Percentiles rank a stretch among this genome's conserved stretches.
Evolutionary conservation across 345 rosid species (phyloP).

Genomic region (Pelargonium nanum): DNA sequence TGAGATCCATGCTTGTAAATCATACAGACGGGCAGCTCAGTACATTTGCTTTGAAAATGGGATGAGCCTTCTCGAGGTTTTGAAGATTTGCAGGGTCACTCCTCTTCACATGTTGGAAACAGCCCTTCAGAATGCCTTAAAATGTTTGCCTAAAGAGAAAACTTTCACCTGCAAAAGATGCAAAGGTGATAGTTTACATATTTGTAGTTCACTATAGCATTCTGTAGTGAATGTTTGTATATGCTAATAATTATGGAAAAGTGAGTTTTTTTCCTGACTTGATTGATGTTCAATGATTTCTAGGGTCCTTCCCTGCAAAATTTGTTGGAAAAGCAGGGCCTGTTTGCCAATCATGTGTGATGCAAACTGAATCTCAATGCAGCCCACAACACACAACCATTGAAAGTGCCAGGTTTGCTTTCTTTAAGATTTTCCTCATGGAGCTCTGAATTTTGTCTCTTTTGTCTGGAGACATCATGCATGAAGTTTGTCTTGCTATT

Average conservation of each 20-base stretch:
- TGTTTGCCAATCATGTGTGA: conserved; percentile 60
- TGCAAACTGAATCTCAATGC: conserved; percentile 33
- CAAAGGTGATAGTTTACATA: conserved; percentile 39
- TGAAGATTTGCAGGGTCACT: conserved; percentile 66
- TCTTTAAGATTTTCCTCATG: background rate
- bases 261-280: conserved; percentile 4
- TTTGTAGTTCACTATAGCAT: conserved; percentile 3
- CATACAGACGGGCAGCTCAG: conserved; percentile 84
- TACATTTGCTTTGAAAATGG: conserved; percentile 98
- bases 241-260: background rate
- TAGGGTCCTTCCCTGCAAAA: conserved; percentile 53
- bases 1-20: conserved; percentile 94
- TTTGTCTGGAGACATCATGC: background rate
- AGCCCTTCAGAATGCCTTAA: conserved; percentile 43
- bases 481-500: background rate
- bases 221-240: background rate
- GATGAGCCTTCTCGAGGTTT: conserved; percentile 89
- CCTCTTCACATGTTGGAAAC: conserved; percentile 69
- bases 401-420: conserved; percentile 32
- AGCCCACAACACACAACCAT: conserved; percentile 21
- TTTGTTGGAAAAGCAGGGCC: conserved; percentile 68
- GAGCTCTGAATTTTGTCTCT: conserved; percentile 7
- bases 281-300: conserved; percentile 12
- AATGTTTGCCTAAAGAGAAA: conserved; percentile 51
- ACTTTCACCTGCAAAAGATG: conserved; percentile 74